These are phyloP conservation scores for Turritis glabra DNA, from an alignment of 345 rosid species.

Conservation along the genomic window DNA sequence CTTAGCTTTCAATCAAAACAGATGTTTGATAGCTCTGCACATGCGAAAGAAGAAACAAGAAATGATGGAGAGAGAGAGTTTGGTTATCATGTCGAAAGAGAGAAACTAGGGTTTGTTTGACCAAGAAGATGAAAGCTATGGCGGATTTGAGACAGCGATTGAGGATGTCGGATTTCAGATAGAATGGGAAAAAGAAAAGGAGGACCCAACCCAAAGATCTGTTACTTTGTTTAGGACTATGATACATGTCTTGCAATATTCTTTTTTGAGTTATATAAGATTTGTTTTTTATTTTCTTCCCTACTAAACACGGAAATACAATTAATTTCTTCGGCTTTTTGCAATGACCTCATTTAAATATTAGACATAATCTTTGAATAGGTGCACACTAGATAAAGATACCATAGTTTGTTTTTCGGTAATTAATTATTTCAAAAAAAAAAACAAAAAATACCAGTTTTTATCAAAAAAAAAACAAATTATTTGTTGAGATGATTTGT, in stretches of 20 bases:
- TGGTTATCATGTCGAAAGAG: conserved; percentile 11
- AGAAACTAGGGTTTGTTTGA: conserved; percentile 26
- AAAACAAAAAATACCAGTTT: no score
- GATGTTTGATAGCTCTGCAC: conserved; percentile 41
- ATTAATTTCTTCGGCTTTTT: not conserved
- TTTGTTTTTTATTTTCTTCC: not conserved
- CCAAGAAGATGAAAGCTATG: conserved; percentile 30
- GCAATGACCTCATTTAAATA: not conserved
- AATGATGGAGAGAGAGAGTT: conserved; percentile 19
- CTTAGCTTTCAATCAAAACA: conserved; percentile 83
- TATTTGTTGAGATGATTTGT: no score
- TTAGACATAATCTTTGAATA: not conserved
- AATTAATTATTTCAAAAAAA: no score
- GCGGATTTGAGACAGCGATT: conserved; percentile 27
- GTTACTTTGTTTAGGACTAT: conserved; percentile 28
- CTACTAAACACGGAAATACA: not conserved
- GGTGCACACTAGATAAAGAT: not conserved
- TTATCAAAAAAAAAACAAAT: no score
- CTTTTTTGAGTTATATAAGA: conserved; percentile 2
- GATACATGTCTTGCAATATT: conserved; percentile 27
- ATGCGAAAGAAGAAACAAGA: conserved; percentile 25
- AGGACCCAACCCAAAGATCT: conserved; percentile 38
- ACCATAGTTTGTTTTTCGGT: not conserved
- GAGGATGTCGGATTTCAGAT: conserved; percentile 26
- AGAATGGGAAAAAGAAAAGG: conserved; percentile 1